These are phyloP conservation scores for Phlebiopsis gigantea DNA, from an alignment of 768 basidiomycete species.

Conservation along the genomic window DNA sequence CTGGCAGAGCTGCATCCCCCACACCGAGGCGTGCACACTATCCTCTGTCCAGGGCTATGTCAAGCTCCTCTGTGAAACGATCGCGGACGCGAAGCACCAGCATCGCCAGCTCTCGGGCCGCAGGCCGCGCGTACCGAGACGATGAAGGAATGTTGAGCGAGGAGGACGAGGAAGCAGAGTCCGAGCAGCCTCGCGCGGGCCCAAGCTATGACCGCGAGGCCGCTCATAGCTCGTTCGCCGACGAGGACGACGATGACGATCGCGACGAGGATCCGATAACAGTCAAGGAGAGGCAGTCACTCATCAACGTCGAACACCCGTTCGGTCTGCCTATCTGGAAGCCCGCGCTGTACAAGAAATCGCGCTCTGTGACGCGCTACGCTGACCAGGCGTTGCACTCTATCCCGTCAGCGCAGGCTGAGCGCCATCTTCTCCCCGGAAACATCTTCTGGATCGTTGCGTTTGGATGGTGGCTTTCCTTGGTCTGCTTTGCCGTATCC, in stretches of 20 bases:
- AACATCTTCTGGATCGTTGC: slow-evolving; percentile 88
- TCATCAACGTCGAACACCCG: slow-evolving; percentile 98
- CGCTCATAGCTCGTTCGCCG: slow-evolving; percentile 33
- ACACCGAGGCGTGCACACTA: slow-evolving; percentile 37
- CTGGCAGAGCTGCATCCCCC: slow-evolving; percentile 40
- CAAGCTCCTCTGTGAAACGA: slow-evolving; percentile 44
- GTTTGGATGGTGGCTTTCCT: slow-evolving; percentile 93
- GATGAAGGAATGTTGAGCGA: slow-evolving; percentile 43
- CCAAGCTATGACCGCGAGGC: slow-evolving; percentile 22
- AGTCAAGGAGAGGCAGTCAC: slow-evolving; percentile 90
- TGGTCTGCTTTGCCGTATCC: slow-evolving; percentile 64
- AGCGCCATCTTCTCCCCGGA: slow-evolving; percentile 87
- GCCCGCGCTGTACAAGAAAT: slow-evolving; percentile 97
- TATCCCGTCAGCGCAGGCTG: slow-evolving; percentile 87
- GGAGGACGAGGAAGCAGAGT: slow-evolving; percentile 43
- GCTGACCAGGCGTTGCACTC: slow-evolving; percentile 94
- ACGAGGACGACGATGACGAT: slow-evolving; percentile 32
- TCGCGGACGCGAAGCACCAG: slow-evolving; percentile 54
- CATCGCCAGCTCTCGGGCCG: slow-evolving; percentile 50
- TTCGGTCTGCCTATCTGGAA: slow-evolving; percentile 99
- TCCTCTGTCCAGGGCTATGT: slow-evolving; percentile 44
- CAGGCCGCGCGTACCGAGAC: slow-evolving; percentile 41
- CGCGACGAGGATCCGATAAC: slow-evolving; percentile 84
- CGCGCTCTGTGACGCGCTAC: slow-evolving; percentile 91
- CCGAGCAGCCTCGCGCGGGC: slow-evolving; percentile 16